These are phyloP conservation scores for Dispira parvispora DNA, from an alignment of 192 early-diverging fungal genomes.

Conservation along the genomic window DNA sequence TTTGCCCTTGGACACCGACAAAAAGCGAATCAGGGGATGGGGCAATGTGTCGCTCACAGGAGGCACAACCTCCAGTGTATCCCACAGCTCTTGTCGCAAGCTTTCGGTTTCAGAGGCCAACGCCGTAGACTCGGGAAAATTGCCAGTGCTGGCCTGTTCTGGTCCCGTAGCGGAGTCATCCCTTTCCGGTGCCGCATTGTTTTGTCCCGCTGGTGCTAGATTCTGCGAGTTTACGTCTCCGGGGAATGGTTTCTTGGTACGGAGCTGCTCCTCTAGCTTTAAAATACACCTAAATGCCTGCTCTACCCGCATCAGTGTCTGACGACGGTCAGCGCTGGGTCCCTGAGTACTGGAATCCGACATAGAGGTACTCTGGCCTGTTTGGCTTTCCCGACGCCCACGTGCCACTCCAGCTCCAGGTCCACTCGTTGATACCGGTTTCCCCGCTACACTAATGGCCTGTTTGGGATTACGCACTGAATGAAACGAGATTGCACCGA, in stretches of 20 bases:
- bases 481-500: conserved; percentile 84
- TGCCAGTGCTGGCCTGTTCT: conserved; percentile 14
- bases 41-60: conserved; percentile 33
- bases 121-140: background rate
- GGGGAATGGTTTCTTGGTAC: conserved; percentile 39
- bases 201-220: too few species aligned
- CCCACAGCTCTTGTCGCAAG: conserved; percentile 17
- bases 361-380: conserved; percentile 10
- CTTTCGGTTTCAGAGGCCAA: background rate
- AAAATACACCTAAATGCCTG: conserved; percentile 61
- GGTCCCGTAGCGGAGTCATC: too few species aligned
- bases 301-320: conserved; percentile 54
- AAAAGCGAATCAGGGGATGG: conserved; percentile 78
- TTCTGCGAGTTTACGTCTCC: background rate
- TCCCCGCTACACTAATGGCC: conserved; percentile 48
- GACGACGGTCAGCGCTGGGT: conserved; percentile 28
- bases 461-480: conserved; percentile 84
- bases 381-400: background rate
- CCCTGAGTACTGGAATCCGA: conserved; percentile 21
- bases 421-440: conserved; percentile 12
- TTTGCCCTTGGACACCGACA: conserved; percentile 80
- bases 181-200: too few species aligned
- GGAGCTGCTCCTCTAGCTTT: conserved; percentile 65
- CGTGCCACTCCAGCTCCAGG: too few species aligned
- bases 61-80: conserved; percentile 22